Base-by-base conservation (phyloP, 2,329 filamentous ascomycete genomes). In the Neocucurbitaria cava region DNA sequence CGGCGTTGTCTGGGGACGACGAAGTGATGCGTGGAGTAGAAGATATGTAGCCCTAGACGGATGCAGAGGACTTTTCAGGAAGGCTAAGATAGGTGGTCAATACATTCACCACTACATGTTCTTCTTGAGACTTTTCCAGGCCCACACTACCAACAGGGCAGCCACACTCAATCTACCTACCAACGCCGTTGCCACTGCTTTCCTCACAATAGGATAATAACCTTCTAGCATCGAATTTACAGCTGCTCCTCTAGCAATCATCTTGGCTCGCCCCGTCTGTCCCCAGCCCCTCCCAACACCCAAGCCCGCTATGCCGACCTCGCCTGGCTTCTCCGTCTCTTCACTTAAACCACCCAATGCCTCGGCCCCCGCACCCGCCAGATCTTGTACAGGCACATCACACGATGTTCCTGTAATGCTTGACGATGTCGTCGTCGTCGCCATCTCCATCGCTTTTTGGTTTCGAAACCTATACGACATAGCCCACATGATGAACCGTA, bases 401-500 rank as follows among this genome's bases (percentile, higher is more conserved):
- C 63, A 62, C 1, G 67, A 49, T 18, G 49, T 49, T 2, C 47
- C 41, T 8, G 35, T 42, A 15, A n/a, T 54, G 2, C 41, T 53
- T 9, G 38, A 40, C 9, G 51, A 50, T 17, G 50, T 36, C 17
- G 49, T 40, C 4, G 46, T 52, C n/a, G 59, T 54, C 3, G 58
- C 59, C 68, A 74, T 70, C 39, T 73, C 72, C 18, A 61, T 45
- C 15, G 66, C 67, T 53, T 75, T 77, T 38, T 69, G 69, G 21
- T 59, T 62, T 5, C 75, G 83, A 65, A 89, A 83, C 6, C 76
- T 74, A 58, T 83, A 83, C 0, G 86, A 88, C 65, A 89, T 73
- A 9, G 86, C 67, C 77, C 82, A 87, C 49, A 89, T 81, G 10
- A 85, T 76, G 28, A 86, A 76, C 5, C 83, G 78, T 3, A 89